Conservation (phyloP, 106 monocot species). For the Cymbidium sinense region DNA sequence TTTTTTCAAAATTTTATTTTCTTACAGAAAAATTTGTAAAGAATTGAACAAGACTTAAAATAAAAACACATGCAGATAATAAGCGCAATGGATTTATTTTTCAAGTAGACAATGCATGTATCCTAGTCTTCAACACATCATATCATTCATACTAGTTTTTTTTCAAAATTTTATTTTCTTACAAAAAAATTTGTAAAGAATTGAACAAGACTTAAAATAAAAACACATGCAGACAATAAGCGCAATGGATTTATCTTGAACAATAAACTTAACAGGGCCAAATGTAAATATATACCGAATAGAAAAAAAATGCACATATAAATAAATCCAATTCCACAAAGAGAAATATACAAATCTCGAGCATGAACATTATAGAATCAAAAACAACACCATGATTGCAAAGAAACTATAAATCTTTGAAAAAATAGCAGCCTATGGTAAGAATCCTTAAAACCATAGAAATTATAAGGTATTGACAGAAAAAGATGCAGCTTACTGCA, state of each 20-base stretch:
- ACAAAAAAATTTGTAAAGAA: not conserved
- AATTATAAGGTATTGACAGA: not conserved
- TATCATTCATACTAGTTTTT: not conserved
- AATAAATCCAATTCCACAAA: no score
- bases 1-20: no score
- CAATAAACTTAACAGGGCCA: not conserved
- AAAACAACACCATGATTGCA: not conserved
- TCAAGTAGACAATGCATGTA: not conserved
- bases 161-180: no score
- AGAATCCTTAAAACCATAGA: not conserved
- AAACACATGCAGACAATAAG: not conserved
- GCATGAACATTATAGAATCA: not conserved
- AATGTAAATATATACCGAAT: not conserved
- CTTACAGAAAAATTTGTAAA: not conserved
- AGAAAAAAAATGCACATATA: not conserved
- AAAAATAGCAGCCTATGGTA: not conserved
- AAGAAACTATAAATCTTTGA: not conserved
- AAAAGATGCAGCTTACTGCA: slow-evolving; percentile 42
- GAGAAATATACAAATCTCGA: not conserved
- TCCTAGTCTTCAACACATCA: not conserved
- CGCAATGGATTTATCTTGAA: not conserved
- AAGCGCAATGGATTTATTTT: not conserved
- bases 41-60: not conserved
- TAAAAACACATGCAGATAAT: not conserved
- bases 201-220: not conserved